phyloP scores from a whole-genome alignment of 2,329 filamentous ascomycete genomes.

The Pseudophaeomoniella oleicola region DNA sequence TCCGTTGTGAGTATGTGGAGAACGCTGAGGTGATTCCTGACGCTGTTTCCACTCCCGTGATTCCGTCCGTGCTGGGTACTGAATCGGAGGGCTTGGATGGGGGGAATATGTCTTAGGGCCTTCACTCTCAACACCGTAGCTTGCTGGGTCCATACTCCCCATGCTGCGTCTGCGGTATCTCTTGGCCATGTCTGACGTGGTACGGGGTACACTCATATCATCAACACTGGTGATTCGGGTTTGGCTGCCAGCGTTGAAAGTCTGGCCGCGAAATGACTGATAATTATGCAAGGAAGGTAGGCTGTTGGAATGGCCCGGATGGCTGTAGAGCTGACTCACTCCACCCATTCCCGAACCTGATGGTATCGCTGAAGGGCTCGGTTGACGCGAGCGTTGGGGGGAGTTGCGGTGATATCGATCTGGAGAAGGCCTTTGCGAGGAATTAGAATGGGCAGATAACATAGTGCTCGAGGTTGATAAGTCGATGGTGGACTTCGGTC shows the following conservation, averaged over 20 bases:
- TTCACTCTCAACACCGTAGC: slow-evolving; percentile 21
- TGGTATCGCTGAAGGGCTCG: slow-evolving; percentile 24
- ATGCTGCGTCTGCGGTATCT: slow-evolving; percentile 72
- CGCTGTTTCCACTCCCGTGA: slow-evolving; percentile 1
- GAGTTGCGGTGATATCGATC: slow-evolving; percentile 68
- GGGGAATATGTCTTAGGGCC: slow-evolving; percentile 14
- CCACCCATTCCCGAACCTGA: slow-evolving; percentile 40
- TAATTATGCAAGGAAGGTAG: slow-evolving; percentile 15
- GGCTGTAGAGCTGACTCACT: slow-evolving; percentile 41
- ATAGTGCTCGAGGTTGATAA: slow-evolving; percentile 23
- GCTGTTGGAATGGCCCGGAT: slow-evolving; percentile 23
- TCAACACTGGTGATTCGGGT: slow-evolving; percentile 50
- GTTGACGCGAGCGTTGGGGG: slow-evolving; percentile 17
- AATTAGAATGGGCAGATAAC: slow-evolving; percentile 37
- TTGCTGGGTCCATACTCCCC: slow-evolving; percentile 44
- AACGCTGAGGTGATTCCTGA: slow-evolving; percentile 14
- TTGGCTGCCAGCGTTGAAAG: slow-evolving; percentile 32
- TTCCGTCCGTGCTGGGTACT: slow-evolving; percentile 15
- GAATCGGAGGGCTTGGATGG: slow-evolving; percentile 18
- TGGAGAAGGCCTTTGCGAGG: slow-evolving; percentile 53
- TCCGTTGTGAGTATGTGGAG: slow-evolving; percentile 32
- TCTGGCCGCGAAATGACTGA: slow-evolving; percentile 15
- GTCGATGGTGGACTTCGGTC: slow-evolving; percentile 33
- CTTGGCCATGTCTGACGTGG: slow-evolving; percentile 53
- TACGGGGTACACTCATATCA: slow-evolving; percentile 46